These are phyloP conservation scores for Euryodendron excelsum DNA, from an alignment of 148 eudicot species.

Conservation along the genomic window DNA sequence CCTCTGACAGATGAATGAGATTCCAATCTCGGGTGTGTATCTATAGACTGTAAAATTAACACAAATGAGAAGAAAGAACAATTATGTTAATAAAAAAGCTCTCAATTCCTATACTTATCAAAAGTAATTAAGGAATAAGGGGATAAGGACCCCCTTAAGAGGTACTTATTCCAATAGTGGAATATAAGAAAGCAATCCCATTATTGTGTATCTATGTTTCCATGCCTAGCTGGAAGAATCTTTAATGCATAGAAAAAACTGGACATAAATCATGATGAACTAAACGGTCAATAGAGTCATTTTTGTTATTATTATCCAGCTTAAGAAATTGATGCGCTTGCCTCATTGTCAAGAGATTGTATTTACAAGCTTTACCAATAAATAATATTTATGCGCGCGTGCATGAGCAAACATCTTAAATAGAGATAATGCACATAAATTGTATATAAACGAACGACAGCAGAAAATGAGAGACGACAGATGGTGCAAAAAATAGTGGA, in stretches of 20 bases:
- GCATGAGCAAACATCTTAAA: too few species aligned
- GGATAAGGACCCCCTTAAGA: neutral
- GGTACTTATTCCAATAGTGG: neutral
- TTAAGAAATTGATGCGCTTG: neutral
- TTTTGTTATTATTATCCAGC: neutral
- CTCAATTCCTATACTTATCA: neutral
- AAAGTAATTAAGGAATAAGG: neutral
- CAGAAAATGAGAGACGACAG: too few species aligned
- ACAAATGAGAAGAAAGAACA: constrained; percentile 3
- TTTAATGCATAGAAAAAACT: neutral
- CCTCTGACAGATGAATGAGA: constrained; percentile 2
- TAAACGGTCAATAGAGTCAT: neutral
- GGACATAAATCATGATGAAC: neutral
- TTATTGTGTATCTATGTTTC: neutral
- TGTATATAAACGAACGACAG: too few species aligned
- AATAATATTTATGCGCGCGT: too few species aligned
- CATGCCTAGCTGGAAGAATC: neutral
- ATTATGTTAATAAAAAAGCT: neutral
- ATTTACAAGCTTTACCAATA: neutral
- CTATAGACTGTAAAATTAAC: neutral
- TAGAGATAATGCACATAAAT: too few species aligned
- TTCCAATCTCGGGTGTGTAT: constrained; percentile 4
- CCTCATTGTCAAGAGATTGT: neutral
- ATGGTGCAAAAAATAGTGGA: too few species aligned
- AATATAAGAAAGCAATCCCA: neutral